Conservation (phyloP, 306 rosid genomes). For the Ammopiptanthus mongolicus region DNA sequence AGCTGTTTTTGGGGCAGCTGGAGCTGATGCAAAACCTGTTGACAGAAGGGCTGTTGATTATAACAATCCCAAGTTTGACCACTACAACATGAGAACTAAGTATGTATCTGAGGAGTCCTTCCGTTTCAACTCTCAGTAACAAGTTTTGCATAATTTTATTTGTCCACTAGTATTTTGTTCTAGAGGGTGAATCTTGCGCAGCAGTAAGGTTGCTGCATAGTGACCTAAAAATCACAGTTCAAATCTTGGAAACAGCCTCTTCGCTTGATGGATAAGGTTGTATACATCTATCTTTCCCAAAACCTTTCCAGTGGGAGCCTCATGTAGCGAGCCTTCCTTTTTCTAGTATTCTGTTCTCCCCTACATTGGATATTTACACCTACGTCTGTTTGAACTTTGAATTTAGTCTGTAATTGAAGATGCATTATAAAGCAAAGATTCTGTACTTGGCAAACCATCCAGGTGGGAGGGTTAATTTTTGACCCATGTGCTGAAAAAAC, state of each 20-base stretch:
- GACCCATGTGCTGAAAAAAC: neutral
- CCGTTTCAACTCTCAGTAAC: conserved; percentile 37
- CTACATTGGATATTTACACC: conserved; percentile 28
- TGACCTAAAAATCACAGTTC: too few species aligned
- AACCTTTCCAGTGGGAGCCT: too few species aligned
- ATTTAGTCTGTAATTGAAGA: conserved; percentile 16
- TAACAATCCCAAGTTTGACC: conserved; percentile 52
- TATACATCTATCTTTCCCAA: too few species aligned
- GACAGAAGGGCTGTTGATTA: conserved; percentile 51
- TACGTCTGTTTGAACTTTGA: conserved; percentile 18
- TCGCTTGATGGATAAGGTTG: too few species aligned
- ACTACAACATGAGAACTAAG: conserved; percentile 66
- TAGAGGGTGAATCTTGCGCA: too few species aligned
- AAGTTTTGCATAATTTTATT: conserved; percentile 9
- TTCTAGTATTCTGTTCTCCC: conserved; percentile 25
- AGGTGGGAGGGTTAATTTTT: conserved; percentile 1
- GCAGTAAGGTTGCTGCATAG: too few species aligned
- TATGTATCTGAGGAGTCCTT: conserved; percentile 48
- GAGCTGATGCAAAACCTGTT: conserved; percentile 46
- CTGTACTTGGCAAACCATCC: conserved; percentile 6
- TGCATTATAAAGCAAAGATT: conserved; percentile 25
- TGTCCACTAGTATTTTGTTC: neutral
- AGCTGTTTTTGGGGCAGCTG: conserved; percentile 43
- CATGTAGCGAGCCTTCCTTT: too few species aligned
- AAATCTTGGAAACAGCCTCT: too few species aligned